These are phyloP conservation scores for Spathaspora boniae DNA, from an alignment of 805 yeast genomes.

Conservation along the genomic window DNA sequence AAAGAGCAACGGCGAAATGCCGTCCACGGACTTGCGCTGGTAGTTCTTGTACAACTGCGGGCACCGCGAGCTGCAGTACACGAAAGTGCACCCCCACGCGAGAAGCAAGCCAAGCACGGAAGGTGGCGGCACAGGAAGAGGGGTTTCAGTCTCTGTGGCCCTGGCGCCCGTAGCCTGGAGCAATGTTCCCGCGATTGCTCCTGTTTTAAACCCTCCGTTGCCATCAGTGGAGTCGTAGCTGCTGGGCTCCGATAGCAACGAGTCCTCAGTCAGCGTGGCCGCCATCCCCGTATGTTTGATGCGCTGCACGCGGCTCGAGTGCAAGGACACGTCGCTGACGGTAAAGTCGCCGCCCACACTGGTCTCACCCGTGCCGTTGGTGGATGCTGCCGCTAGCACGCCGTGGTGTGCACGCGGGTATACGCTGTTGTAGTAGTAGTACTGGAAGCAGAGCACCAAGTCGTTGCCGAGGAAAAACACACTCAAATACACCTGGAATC, in stretches of 20 bases:
- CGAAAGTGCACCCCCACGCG: slow-evolving; percentile 78
- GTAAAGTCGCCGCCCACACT: background rate
- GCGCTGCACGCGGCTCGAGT: background rate
- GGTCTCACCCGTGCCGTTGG: slow-evolving; percentile 1
- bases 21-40: slow-evolving; percentile 76
- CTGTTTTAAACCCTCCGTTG: slow-evolving; percentile 2
- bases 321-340: background rate
- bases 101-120: slow-evolving; percentile 27
- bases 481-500: slow-evolving; percentile 38
- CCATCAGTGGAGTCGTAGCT: slow-evolving; percentile 15
- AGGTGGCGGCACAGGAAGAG: slow-evolving; percentile 6
- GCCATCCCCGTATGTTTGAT: background rate
- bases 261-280: slow-evolving; percentile 3
- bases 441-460: slow-evolving; percentile 36
- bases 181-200: slow-evolving; percentile 9
- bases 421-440: slow-evolving; percentile 39
- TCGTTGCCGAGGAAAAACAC: slow-evolving; percentile 39
- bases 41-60: slow-evolving; percentile 84
- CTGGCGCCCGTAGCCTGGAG: slow-evolving; percentile 5
- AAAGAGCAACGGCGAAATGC: slow-evolving; percentile 77
- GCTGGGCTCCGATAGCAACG: slow-evolving; percentile 12
- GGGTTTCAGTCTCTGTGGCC: no score
- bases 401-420: slow-evolving; percentile 20
- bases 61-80: slow-evolving; percentile 73
- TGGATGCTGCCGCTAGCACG: background rate